Conservation (phyloP, 1,284 basidiomycete genomes). For the Meira miltonrushii region DNA sequence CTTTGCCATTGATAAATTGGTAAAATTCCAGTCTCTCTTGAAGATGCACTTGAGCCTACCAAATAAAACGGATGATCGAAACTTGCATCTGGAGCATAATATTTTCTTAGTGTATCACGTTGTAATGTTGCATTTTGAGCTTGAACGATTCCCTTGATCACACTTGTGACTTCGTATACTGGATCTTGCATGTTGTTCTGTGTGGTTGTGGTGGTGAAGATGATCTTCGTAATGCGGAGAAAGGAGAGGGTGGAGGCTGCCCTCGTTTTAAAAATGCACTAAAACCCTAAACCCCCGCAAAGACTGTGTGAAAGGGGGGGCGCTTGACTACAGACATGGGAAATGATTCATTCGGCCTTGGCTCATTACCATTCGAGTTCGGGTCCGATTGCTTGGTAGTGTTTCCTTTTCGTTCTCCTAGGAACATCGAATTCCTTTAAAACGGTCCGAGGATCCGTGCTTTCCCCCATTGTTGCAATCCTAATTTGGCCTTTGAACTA, state of each 20-base stretch:
- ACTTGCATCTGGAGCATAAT: constrained; percentile 42
- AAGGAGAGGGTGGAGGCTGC: not conserved
- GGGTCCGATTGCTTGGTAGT: no score
- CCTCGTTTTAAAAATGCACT: not conserved
- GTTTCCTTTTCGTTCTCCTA: no score
- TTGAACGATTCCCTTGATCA: constrained; percentile 46
- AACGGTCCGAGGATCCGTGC: no score
- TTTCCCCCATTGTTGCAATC: no score
- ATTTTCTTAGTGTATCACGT: constrained; percentile 33
- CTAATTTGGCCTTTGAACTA: no score
- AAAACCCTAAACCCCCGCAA: not conserved
- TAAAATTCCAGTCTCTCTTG: constrained; percentile 41
- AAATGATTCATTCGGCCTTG: no score
- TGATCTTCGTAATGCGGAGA: not conserved
- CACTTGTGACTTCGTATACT: constrained; percentile 31
- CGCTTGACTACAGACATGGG: no score
- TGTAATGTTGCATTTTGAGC: constrained; percentile 42
- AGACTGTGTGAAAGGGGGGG: not conserved
- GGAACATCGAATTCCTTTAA: no score
- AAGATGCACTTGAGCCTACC: constrained; percentile 22
- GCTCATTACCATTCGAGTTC: no score
- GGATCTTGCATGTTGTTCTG: constrained; percentile 42
- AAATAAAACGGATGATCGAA: constrained; percentile 49
- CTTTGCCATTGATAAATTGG: constrained; percentile 50
- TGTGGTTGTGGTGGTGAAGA: not conserved